These are phyloP conservation scores for Aureobasidium sp. DNA, from an alignment of 2,329 filamentous ascomycete genomes.

Conservation along the genomic window DNA sequence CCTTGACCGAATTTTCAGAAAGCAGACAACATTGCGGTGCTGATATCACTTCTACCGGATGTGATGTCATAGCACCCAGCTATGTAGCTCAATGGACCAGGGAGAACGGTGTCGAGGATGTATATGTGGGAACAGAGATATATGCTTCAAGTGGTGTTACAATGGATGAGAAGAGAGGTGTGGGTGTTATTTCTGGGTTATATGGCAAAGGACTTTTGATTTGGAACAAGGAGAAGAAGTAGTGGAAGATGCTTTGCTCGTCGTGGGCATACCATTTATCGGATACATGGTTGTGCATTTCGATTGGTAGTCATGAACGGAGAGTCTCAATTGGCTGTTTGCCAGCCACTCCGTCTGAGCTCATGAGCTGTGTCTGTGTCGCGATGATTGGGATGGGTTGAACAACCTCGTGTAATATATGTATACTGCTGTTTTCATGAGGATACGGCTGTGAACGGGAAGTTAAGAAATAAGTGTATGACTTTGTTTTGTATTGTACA, in stretches of 20 bases:
- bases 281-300: not conserved
- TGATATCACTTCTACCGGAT: constrained; percentile 17
- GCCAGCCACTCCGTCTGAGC: too few relatives aligned
- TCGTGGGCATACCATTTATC: not conserved
- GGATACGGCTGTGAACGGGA: not conserved
- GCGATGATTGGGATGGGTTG: too few relatives aligned
- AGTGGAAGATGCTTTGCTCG: not conserved
- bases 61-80: constrained; percentile 21
- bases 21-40: constrained; percentile 19
- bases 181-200: constrained; percentile 32
- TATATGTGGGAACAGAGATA: constrained; percentile 32
- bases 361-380: too few relatives aligned
- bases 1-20: constrained; percentile 21
- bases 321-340: too few relatives aligned
- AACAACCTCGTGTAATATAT: too few relatives aligned
- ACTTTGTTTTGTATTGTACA: not conserved
- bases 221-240: constrained; percentile 20
- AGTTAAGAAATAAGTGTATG: not conserved
- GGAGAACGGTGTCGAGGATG: constrained; percentile 24
- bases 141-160: constrained; percentile 31
- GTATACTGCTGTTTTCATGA: too few relatives aligned
- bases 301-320: not conserved
- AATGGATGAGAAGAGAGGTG: constrained; percentile 29
- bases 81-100: constrained; percentile 35
- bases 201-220: constrained; percentile 35